Conservation (phyloP, 208 protist species). For the Acanthamoeba healyi region DNA sequence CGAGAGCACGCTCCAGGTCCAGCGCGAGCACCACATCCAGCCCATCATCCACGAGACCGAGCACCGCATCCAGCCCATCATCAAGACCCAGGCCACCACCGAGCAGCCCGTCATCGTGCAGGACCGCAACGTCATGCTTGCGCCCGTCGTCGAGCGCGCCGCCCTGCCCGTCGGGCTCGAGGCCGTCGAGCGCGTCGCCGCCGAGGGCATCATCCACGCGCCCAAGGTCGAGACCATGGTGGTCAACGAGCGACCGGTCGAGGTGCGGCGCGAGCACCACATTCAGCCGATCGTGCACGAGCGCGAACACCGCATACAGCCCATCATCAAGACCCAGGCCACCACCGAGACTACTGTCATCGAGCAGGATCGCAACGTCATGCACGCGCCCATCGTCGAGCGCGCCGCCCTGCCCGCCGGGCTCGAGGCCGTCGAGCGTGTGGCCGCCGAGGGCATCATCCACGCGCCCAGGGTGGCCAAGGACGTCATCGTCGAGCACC, state of each 20-base stretch:
- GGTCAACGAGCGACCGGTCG: slow-evolving; percentile 1
- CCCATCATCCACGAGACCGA: too few species aligned
- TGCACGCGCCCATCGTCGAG: slow-evolving; percentile 27
- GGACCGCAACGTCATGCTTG: not conserved
- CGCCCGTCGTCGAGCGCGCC: not conserved
- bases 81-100: too few species aligned
- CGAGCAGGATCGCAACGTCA: not conserved
- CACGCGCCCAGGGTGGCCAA: not conserved
- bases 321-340: slow-evolving; percentile 45
- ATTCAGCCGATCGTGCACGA: slow-evolving; percentile 32
- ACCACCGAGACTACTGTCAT: not conserved
- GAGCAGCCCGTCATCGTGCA: slow-evolving; percentile 7
- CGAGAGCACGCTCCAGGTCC: not conserved
- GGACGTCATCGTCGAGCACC: slow-evolving; percentile 1
- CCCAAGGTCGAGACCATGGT: not conserved
- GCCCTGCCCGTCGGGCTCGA: not conserved
- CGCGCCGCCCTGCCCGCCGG: not conserved
- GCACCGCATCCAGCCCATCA: too few species aligned
- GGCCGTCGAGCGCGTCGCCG: not conserved
- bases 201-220: slow-evolving; percentile 9
- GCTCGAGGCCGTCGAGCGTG: slow-evolving; percentile 2
- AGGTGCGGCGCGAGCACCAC: slow-evolving; percentile 28
- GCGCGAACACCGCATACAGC: slow-evolving; percentile 43
- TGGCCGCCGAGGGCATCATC: not conserved
- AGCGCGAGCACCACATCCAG: not conserved